Evolutionary conservation across 768 basidiomycete species (phyloP), one percentile per base, ranked within the genome.

Genomic region (Pleurotus tuber-regium): DNA sequence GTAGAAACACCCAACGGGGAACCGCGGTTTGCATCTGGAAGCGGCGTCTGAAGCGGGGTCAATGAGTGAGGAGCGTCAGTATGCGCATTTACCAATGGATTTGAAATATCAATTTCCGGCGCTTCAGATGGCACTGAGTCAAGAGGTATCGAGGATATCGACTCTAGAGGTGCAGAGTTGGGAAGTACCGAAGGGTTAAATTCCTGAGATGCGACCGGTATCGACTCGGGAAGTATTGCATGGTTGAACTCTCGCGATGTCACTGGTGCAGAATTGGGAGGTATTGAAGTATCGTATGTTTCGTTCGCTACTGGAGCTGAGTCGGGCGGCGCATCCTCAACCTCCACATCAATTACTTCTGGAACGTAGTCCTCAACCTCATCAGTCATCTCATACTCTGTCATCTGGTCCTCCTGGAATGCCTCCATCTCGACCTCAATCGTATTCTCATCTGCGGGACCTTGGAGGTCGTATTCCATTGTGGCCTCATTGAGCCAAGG

Each of bases 351-450:
- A 51, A 59, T 56, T 38, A 57, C 46, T 36, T 59, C 64, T 14
- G 58, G 54, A 23, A 59, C 61, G 8, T 59, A 64, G 23, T 61
- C 55, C 53, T 64, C 66, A 21, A 59, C 65, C 53, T 73, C 76
- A 43, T 80, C 77, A 8, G 68, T 67, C 79, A 81, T 82, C 40
- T 80, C 79, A 56, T 80, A 86, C 64, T 86, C 84, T 33, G 65
- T 62, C 57, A 73, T 69, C 16, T 66, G 61, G 16, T 66, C 68
- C 33, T 73, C 77, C 4, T 73, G 67, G 51, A 77, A 75, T 42
- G 75, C 69, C 50, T 83, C 82, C 84, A 87, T 86, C 53, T 87
- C 84, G 39, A 87, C 75, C 61, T 87, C 84, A 46, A 85, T 72
- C 36, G 74, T 75, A 43, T 66, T 60, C 42, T 74, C 70, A 25